Conservation (phyloP, 2,329 filamentous ascomycete genomes). For the Colletotrichum gloeosporioides region DNA sequence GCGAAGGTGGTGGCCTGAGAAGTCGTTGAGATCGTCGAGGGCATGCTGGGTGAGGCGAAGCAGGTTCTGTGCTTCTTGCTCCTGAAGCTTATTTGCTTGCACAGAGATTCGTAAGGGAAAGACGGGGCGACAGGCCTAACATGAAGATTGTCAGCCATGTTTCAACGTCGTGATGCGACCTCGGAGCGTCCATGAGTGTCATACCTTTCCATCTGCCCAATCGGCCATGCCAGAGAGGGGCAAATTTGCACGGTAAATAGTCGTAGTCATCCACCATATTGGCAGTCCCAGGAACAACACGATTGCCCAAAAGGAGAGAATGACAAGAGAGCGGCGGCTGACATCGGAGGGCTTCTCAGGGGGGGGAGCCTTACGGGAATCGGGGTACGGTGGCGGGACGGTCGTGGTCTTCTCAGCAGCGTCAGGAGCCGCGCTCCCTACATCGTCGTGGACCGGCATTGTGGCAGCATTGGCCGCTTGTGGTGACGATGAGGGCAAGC, state of each 20-base stretch:
- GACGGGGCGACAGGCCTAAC: constrained; percentile 82
- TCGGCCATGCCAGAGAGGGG: constrained; percentile 86
- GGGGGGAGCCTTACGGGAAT: constrained; percentile 62
- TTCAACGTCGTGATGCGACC: neutral
- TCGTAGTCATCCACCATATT: constrained; percentile 95
- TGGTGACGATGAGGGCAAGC: neutral
- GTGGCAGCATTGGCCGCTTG: constrained; percentile 3
- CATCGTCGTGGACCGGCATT: constrained; percentile 1
- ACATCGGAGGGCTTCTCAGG: constrained; percentile 76
- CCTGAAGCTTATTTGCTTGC: constrained; percentile 69
- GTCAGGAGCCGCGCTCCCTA: neutral
- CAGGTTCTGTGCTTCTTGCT: constrained; percentile 73
- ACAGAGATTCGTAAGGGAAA: constrained; percentile 87
- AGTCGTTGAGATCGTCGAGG: constrained; percentile 86
- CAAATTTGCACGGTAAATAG: constrained; percentile 85
- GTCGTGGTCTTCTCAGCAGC: neutral
- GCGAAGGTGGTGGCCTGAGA: constrained; percentile 82
- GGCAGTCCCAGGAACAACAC: constrained; percentile 85
- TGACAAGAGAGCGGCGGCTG: constrained; percentile 73
- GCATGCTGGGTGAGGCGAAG: constrained; percentile 83
- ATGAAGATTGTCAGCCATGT: neutral
- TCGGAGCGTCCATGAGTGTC: constrained; percentile 19
- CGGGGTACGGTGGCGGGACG: neutral
- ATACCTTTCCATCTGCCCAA: constrained; percentile 89
- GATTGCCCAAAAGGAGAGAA: constrained; percentile 90